Percentiles rank a stretch among this genome's conserved stretches.
Conservation (phyloP, 306 rosid species). For the Carpinus viminea region DNA sequence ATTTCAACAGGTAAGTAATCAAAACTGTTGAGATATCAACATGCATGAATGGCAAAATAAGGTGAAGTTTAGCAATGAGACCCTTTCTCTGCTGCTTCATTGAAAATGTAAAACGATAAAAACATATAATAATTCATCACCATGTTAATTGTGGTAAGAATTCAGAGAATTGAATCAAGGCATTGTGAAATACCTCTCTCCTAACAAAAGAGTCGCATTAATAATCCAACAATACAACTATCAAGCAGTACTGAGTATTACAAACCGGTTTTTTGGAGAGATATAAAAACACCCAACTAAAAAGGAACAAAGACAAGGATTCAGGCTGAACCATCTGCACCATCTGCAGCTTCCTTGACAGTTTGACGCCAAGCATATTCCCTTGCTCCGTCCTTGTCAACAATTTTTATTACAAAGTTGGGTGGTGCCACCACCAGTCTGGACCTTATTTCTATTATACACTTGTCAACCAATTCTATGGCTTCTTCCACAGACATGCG, state of each 20-base stretch:
- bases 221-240: conserved; percentile 1
- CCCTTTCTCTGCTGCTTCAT: neutral
- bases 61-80: neutral
- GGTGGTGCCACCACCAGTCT: conserved; percentile 91
- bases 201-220: neutral
- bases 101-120: neutral
- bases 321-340: conserved; percentile 53
- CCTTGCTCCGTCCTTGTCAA: conserved; percentile 92
- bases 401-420: conserved; percentile 91
- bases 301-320: neutral
- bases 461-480: conserved; percentile 71
- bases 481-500: conserved; percentile 88
- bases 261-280: neutral
- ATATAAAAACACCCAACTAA: neutral
- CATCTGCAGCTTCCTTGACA: conserved; percentile 45
- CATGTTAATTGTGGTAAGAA: neutral
- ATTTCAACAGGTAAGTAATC: too few species aligned
- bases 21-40: too few species aligned
- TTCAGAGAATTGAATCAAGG: neutral
- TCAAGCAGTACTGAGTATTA: neutral
- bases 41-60: neutral
- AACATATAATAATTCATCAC: neutral
- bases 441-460: conserved; percentile 74
- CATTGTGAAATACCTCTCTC: neutral
- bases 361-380: conserved; percentile 84